phyloP scores from a whole-genome alignment of 2,329 filamentous ascomycete species.

The Tolypocladium capitatum region DNA sequence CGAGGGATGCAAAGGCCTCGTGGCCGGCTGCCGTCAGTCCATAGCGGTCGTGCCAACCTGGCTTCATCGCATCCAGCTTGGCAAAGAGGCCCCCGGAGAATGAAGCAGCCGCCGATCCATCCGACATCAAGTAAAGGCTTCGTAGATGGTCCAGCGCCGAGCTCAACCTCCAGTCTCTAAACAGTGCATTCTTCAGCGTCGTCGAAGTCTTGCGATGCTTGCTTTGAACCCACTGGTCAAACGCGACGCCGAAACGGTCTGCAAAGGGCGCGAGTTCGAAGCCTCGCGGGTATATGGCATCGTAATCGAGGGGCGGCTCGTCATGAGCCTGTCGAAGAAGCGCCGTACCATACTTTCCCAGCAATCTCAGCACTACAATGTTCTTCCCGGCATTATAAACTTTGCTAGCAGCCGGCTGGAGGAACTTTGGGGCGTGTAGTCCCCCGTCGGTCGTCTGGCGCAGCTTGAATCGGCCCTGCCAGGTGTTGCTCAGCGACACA shows the following conservation, averaged over 20 bases:
- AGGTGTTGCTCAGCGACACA: slow-evolving; percentile 52
- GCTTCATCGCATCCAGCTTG: slow-evolving; percentile 49
- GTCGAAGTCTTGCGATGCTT: slow-evolving; percentile 59
- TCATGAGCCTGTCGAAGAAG: slow-evolving; percentile 14
- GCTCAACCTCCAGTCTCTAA: slow-evolving; percentile 55
- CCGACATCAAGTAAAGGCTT: slow-evolving; percentile 61
- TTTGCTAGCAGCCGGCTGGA: slow-evolving; percentile 53
- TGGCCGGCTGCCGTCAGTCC: slow-evolving; percentile 66
- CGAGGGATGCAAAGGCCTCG: slow-evolving; percentile 47
- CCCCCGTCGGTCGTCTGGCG: slow-evolving; percentile 44
- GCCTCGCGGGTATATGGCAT: slow-evolving; percentile 36
- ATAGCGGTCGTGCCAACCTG: slow-evolving; percentile 68
- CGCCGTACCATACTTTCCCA: slow-evolving; percentile 39
- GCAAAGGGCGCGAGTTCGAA: slow-evolving; percentile 52
- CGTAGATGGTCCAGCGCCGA: slow-evolving; percentile 53
- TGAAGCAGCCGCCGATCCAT: slow-evolving; percentile 53
- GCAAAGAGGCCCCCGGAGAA: slow-evolving; percentile 62
- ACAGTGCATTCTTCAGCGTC: slow-evolving; percentile 52
- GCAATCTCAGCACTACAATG: slow-evolving; percentile 65
- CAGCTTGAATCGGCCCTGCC: slow-evolving; percentile 63
- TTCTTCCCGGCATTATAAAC: slow-evolving; percentile 86
- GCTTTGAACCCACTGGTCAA: slow-evolving; percentile 64
- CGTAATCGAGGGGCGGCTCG: slow-evolving; percentile 41
- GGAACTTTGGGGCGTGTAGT: slow-evolving; percentile 60
- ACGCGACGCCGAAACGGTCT: slow-evolving; percentile 57